A percentile compares a stretch with the other conserved stretches of the same genome.
Evolutionary conservation across 371 early-diverging fungal genomes (phyloP).

Genomic region (Mucor piriformis): DNA sequence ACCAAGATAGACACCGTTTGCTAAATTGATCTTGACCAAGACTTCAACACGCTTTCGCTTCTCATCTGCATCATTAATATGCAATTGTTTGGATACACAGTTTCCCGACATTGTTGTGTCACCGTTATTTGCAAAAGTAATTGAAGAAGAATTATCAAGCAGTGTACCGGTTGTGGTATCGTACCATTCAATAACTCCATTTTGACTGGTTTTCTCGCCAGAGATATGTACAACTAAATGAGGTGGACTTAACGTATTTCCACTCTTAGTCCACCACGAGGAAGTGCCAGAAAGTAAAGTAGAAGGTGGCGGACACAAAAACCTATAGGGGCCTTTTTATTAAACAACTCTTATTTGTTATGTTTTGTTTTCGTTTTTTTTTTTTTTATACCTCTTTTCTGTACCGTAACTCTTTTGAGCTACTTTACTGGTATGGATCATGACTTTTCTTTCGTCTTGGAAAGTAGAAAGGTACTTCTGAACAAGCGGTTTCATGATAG

Average conservation of each 20-base stretch:
- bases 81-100: constrained; percentile 83
- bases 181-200: constrained; percentile 54
- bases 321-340: constrained; percentile 50
- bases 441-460: constrained; percentile 67
- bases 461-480: constrained; percentile 43
- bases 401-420: constrained; percentile 88
- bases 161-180: background rate
- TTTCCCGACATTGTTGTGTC: constrained; percentile 55
- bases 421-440: constrained; percentile 79
- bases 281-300: constrained; percentile 71
- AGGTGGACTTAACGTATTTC: constrained; percentile 24
- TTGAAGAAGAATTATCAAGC: constrained; percentile 13
- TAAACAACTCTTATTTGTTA: background rate
- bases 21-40: constrained; percentile 67
- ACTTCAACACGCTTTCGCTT: constrained; percentile 80
- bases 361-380: background rate
- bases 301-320: constrained; percentile 82
- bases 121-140: constrained; percentile 22
- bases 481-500: constrained; percentile 37
- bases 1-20: constrained; percentile 63
- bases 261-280: constrained; percentile 38
- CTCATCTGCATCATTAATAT: constrained; percentile 83
- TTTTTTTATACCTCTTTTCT: constrained; percentile 64
- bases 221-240: constrained; percentile 46
- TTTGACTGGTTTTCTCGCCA: constrained; percentile 47